Evolutionary conservation across 108 stramenopile genomes (phyloP), one percentile per base, ranked within the genome.

Genomic region (Epipyxis sp.): DNA sequence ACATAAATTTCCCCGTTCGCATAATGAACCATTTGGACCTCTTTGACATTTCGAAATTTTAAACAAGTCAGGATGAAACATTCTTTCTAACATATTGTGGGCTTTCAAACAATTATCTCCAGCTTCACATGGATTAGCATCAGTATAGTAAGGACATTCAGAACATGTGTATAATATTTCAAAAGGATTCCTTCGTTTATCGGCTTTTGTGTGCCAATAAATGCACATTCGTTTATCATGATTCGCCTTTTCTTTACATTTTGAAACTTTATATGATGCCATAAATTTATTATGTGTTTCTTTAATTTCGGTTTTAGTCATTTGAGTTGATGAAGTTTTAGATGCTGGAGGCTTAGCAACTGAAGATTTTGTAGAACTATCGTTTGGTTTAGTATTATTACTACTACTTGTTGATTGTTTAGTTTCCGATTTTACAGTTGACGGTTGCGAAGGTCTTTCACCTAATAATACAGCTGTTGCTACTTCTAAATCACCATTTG

Each of bases 11-110:
- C 34, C 61, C 6, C 61, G 61, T 32, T 65, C 61, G 34, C 61
- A 65, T 3, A 32, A 6, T 10, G 10, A 32, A 29, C 61, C 61
- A 29, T 16, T 25, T 6, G 35, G 34, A 35, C 3, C 6, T 16
- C 61, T 16, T 37, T 65, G 61, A 65, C 61, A 65, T 25, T 32
- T 37, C 3, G 61, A 65, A 65, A 25, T 65, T 65, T 65, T 65
- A 32, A 32, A 65, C 13, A 65, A 25, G 6, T 65, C 61, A 32
- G 61, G 61, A 37, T 65, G 61, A 65, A 13, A 65, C 61, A 65
- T 65, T 65, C 61, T 29, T 37, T 65, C 61, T 32, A 65, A 65
- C 3, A 65, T 13, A 32, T 10, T 25, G 25, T 65, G 61, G 6
- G 61, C 20, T 6, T 13, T 10, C 61, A 13, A 32, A 65, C 61